phyloP scores from a whole-genome alignment of 257 asterid genomes.

The Primulina huaijiensis region DNA sequence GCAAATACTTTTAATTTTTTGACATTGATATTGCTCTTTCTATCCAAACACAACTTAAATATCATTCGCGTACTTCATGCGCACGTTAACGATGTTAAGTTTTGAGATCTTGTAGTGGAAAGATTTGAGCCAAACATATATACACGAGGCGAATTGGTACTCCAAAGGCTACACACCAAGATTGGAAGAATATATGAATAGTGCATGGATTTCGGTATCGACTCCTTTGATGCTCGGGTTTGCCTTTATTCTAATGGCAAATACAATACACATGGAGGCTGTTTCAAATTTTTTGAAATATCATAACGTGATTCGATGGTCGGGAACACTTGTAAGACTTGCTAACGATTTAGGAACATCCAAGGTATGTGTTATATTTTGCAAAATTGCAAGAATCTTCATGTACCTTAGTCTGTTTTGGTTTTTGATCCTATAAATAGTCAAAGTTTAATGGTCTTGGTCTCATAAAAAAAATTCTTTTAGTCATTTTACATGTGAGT shows the following conservation, averaged over 20 bases:
- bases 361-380: constrained; percentile 19
- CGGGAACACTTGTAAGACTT: constrained; percentile 35
- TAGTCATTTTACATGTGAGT: too few relatives aligned
- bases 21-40: too few relatives aligned
- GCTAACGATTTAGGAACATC: constrained; percentile 53
- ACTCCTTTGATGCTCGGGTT: constrained; percentile 34
- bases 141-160: constrained; percentile 46
- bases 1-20: too few relatives aligned
- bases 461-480: too few relatives aligned
- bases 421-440: too few relatives aligned
- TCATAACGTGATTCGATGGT: constrained; percentile 31
- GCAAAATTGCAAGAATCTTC: too few relatives aligned
- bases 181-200: constrained; percentile 38
- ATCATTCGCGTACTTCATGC: not conserved
- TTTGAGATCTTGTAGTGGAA: constrained; percentile 28
- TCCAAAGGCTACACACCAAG: constrained; percentile 28
- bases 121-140: constrained; percentile 29
- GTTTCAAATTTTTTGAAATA: constrained; percentile 22
- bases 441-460: too few relatives aligned
- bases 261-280: constrained; percentile 35
- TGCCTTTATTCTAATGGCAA: constrained; percentile 31
- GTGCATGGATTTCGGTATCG: constrained; percentile 41
- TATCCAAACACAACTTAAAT: too few relatives aligned
- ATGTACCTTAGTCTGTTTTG: too few relatives aligned
- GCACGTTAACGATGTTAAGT: not conserved